These are phyloP conservation scores for Actinidia chinensis DNA, from an alignment of 179 eudicot species.

Conservation along the genomic window DNA sequence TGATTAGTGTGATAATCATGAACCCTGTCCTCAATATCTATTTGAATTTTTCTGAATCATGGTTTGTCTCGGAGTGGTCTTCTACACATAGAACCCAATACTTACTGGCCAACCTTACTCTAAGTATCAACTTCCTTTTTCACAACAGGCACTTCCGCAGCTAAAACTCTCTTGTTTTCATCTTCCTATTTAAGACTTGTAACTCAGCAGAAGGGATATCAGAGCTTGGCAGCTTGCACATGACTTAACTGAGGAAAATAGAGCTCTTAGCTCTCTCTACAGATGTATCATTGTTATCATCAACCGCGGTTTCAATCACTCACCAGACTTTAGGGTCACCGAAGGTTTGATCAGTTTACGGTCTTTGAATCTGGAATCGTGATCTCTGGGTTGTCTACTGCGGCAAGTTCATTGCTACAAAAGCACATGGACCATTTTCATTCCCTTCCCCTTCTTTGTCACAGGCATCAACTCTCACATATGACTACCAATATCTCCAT, in stretches of 20 bases:
- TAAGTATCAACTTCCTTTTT: slow-evolving; percentile 16
- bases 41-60: slow-evolving; percentile 14
- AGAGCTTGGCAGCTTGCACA: slow-evolving; percentile 15
- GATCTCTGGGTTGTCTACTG: slow-evolving; percentile 24
- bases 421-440: too few relatives aligned
- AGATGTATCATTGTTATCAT: slow-evolving; percentile 9
- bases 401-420: too few relatives aligned
- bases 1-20: neutral
- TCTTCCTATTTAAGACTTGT: slow-evolving; percentile 16
- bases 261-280: slow-evolving; percentile 15
- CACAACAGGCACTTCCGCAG: slow-evolving; percentile 14
- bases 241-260: slow-evolving; percentile 7
- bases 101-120: slow-evolving; percentile 18
- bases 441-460: too few relatives aligned
- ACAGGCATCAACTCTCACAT: too few relatives aligned
- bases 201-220: slow-evolving; percentile 15
- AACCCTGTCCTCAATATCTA: slow-evolving; percentile 18
- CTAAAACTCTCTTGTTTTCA: slow-evolving; percentile 8
- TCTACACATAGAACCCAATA: slow-evolving; percentile 15
- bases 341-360: too few relatives aligned
- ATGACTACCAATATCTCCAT: too few relatives aligned
- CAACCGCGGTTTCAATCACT: slow-evolving; percentile 18
- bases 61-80: slow-evolving; percentile 14
- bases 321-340: slow-evolving; percentile 7
- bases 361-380: slow-evolving; percentile 28